Percentiles rank a stretch among this genome's conserved stretches.
Conservation (phyloP, 495 filamentous ascomycete species). For the Stereocaulon alpinum region DNA sequence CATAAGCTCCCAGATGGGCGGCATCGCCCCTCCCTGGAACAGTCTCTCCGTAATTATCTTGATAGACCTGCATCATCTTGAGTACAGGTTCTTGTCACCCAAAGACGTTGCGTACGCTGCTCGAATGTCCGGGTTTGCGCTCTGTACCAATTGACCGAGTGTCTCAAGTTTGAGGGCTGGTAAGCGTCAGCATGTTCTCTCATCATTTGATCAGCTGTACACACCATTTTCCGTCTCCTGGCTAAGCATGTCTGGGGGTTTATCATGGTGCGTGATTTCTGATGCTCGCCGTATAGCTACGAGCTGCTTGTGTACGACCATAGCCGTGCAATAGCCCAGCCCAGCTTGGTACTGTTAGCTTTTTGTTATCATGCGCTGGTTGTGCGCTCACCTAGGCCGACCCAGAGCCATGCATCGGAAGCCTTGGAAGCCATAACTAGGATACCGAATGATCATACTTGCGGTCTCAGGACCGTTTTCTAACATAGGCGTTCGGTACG, state of each 20-base stretch:
- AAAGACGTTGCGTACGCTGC: conserved; percentile 34
- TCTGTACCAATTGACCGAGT: conserved; percentile 38
- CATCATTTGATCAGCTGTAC: neutral
- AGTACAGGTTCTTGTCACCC: conserved; percentile 5
- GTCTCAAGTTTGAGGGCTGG: conserved; percentile 42
- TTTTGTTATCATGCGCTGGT: neutral
- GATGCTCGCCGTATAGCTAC: conserved; percentile 38
- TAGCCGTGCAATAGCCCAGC: conserved; percentile 37
- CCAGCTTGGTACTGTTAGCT: conserved; percentile 26
- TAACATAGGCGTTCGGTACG: no score
- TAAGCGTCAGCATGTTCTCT: neutral
- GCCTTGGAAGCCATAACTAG: neutral
- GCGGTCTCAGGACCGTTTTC: no score
- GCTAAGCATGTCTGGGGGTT: conserved; percentile 36
- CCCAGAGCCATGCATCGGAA: conserved; percentile 18
- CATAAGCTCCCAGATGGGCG: conserved; percentile 32
- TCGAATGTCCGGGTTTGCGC: conserved; percentile 41
- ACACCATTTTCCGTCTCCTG: conserved; percentile 41
- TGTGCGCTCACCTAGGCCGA: conserved; percentile 13
- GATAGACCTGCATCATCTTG: conserved; percentile 29
- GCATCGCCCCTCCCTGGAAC: conserved; percentile 27
- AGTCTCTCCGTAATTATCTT: conserved; percentile 42
- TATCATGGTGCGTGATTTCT: conserved; percentile 39
- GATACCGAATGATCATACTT: neutral
- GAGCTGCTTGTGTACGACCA: conserved; percentile 37